phyloP scores from a whole-genome alignment of 2,329 filamentous ascomycete genomes.

The Cordyceps farinosa region DNA sequence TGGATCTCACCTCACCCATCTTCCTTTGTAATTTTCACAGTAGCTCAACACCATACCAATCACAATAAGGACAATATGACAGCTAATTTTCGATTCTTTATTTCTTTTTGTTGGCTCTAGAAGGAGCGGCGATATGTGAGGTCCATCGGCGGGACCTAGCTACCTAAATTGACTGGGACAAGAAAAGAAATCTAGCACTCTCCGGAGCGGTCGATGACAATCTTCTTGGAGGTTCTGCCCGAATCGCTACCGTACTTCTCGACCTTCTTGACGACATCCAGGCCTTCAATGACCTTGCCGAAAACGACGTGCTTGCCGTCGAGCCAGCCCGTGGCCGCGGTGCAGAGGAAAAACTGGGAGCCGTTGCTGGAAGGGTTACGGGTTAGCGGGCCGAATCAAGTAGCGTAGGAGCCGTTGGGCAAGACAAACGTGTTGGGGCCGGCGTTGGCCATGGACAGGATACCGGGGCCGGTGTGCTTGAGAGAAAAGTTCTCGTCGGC shows the following conservation, averaged over 20 bases:
- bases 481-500: slow-evolving; percentile 23
- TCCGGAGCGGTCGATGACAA: slow-evolving; percentile 11
- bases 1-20: no score
- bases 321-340: slow-evolving; percentile 75
- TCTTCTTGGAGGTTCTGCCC: slow-evolving; percentile 13
- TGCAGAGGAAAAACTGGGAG: slow-evolving; percentile 91
- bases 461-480: slow-evolving; percentile 23
- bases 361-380: slow-evolving; percentile 65
- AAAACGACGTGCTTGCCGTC: slow-evolving; percentile 74
- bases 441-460: slow-evolving; percentile 25
- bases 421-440: slow-evolving; percentile 24
- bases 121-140: neutral
- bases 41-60: no score
- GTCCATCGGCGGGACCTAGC: neutral
- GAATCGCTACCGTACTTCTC: slow-evolving; percentile 12
- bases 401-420: neutral
- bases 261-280: slow-evolving; percentile 18
- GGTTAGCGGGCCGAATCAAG: neutral
- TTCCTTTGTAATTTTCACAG: no score
- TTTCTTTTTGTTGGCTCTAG: neutral
- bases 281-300: slow-evolving; percentile 55
- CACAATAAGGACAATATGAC: no score
- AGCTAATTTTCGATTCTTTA: neutral
- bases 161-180: neutral
- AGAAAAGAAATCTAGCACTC: slow-evolving; percentile 1